Base-by-base conservation (phyloP, 2,329 filamentous ascomycete genomes). In the Talaromyces sp. region DNA sequence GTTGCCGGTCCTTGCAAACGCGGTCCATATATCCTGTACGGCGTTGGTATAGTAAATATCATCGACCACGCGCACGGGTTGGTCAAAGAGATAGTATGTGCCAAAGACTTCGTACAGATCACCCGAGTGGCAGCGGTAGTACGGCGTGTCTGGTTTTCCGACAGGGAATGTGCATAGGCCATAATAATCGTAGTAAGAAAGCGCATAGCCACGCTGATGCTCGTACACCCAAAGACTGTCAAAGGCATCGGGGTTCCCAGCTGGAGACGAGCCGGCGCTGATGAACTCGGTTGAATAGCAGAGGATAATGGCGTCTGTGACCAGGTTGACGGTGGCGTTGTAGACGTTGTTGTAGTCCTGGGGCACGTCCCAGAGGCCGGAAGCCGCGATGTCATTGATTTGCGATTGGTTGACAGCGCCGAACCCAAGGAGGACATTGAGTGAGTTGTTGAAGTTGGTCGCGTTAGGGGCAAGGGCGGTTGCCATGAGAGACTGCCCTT, bases 151-250 rank as follows among this genome's bases (percentile, higher is more conserved):
- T 3, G 61, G 61, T 17, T 60, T 4, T 10, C 35, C 35, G 53
- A 62, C n/a, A n/a, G 61, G 61, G 58, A 62, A 62, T 35, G 61
- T 57, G 55, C 58, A 62, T 24, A 62, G 58, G 38, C 46, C 24
- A 24, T 60, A 62, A 38, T 49, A 60, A 38, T 41, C 46, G 31
- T 62, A 60, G 61, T 53, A 62, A 24, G 41, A 43, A 17, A 60
- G 58, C 9, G 53, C 58, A 35, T 62, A 62, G 27, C 52, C 61
- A 4, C 61, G 61, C 46, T 62, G 58, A 24, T 60, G 58, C 27
- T 32, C 29, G 32, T 62, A 62, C 3, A 60, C n/a, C 61, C 61
- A 62, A n/a, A 62, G 58, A n/a, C 50, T 54, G 2, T 54, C 31
- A 31, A 60, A 62, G 14, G 61, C 14, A 17, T 53, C 43, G 19